Evolutionary conservation across 495 filamentous ascomycete species (phyloP).

Genomic region (Penicillium ucsense): DNA sequence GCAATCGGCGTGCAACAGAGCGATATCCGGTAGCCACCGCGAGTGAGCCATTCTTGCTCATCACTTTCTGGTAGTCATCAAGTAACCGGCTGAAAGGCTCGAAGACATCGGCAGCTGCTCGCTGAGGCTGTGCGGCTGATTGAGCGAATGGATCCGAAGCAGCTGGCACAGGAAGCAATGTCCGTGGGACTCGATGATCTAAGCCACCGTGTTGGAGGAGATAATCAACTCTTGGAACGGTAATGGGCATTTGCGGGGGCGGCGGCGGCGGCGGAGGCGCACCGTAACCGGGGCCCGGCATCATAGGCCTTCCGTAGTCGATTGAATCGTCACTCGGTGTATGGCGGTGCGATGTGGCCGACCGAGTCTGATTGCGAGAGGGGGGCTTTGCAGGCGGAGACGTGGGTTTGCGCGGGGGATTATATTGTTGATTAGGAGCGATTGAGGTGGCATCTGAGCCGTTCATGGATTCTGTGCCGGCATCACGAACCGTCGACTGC

Average conservation of each 20-base stretch:
- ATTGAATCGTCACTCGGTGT: constrained; percentile 29
- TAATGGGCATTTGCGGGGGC: constrained; percentile 55
- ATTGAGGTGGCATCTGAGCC: constrained; percentile 61
- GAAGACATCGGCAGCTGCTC: constrained; percentile 56
- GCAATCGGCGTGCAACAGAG: constrained; percentile 80
- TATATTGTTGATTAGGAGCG: constrained; percentile 47
- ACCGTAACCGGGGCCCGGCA: constrained; percentile 20
- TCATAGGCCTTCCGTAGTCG: constrained; percentile 34
- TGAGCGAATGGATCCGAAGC: constrained; percentile 34
- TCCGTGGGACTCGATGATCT: constrained; percentile 50
- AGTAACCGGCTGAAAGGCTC: constrained; percentile 69
- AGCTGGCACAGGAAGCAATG: constrained; percentile 45
- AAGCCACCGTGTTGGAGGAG: constrained; percentile 79
- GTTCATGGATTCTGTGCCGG: constrained; percentile 33
- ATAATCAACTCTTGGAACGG: constrained; percentile 79
- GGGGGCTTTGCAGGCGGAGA: constrained; percentile 32
- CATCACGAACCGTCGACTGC: constrained; percentile 29
- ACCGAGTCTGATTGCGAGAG: constrained; percentile 31
- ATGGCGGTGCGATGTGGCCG: constrained; percentile 26
- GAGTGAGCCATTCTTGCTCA: constrained; percentile 73
- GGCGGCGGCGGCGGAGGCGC: constrained; percentile 74
- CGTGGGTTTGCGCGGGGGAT: constrained; percentile 27
- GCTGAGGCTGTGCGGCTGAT: constrained; percentile 22
- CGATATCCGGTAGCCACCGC: constrained; percentile 94
- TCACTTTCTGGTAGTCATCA: constrained; percentile 75